Evolutionary conservation across 2,329 filamentous ascomycete species (phyloP).

Genomic region (Stagonosporopsis cucurbitacearum): DNA sequence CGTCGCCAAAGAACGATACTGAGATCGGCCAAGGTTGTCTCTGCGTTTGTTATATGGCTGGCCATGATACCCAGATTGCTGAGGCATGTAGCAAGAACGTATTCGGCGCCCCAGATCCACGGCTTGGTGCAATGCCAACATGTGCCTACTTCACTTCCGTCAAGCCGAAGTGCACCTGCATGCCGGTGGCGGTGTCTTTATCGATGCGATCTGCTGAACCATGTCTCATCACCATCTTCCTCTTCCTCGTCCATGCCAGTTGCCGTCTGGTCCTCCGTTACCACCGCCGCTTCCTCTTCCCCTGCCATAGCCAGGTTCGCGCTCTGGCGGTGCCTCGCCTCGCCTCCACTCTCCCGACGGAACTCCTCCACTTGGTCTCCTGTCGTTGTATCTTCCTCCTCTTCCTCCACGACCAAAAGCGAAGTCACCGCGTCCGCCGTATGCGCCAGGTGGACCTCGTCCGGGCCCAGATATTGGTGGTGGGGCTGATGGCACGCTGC

Average conservation of each 20-base stretch:
- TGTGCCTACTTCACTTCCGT: neutral
- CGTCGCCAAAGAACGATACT: neutral
- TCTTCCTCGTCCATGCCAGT: conserved; percentile 43
- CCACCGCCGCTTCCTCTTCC: conserved; percentile 45
- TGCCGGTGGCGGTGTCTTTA: neutral
- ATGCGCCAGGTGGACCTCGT: conserved; percentile 39
- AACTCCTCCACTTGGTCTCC: conserved; percentile 52
- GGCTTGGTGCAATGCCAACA: neutral
- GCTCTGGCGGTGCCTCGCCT: conserved; percentile 67
- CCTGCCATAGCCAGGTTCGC: conserved; percentile 39
- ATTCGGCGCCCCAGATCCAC: neutral
- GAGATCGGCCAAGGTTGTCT: neutral
- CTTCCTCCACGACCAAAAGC: conserved; percentile 49
- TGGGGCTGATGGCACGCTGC: conserved; percentile 70
- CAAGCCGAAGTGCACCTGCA: neutral
- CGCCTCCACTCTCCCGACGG: conserved; percentile 70
- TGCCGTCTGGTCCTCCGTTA: conserved; percentile 33
- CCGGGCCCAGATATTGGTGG: conserved; percentile 51
- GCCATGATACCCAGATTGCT: neutral
- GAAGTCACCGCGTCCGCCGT: conserved; percentile 43
- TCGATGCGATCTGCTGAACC: neutral
- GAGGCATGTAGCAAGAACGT: neutral
- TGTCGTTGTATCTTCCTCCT: conserved; percentile 45
- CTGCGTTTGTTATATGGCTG: neutral
- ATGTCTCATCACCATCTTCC: conserved; percentile 38